Evolutionary conservation across 345 rosid species (phyloP), one percentile per base, ranked within the genome.

Genomic region (Hibiscus tridactylites): DNA sequence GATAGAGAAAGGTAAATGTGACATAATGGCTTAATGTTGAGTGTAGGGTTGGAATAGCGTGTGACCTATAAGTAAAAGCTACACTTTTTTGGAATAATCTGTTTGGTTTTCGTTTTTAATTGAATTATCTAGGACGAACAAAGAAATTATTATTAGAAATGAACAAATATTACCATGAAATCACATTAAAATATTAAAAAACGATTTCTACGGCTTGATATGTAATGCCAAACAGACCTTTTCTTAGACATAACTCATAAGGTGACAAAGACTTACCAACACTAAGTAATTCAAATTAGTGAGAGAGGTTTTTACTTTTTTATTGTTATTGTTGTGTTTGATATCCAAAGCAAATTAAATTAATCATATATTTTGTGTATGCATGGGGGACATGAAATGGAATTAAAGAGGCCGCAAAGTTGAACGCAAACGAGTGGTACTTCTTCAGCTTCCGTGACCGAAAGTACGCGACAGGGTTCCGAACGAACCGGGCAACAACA

Each of bases 381-480:
- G 56, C 54, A 65, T 65, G 65, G 52, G 31, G 64, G 17, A 17
- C 52, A 39, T 64, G 5, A 62, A 63, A 26, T 28, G n/a, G 28
- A 9, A 42, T 6, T 75, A 53, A n/a, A 95, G 99, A 90, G 80
- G 90, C 91, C 79, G 99, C 97, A 2, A 95, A 90, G 88, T 88
- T 95, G 57, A 95, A 95, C 57, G 92, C 97, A 59, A 92, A 72
- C 2, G 99, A 95, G 76, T 95, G 97, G 97, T 95, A 88, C 78
- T 95, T 95, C 96, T 95, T 95, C 86, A 95, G 96, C 73, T 95
- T 91, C 68, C 85, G 97, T 15, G 99, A 95, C 65, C 75, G 97
- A 60, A 95, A 95, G 68, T 95, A 95, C 5, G 93, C 99, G 0
- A 91, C 99, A 4, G 99, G 99, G 56, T 91, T 83, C 75, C 80